Evolutionary conservation across 768 basidiomycete species (phyloP).

Genomic region (Termitomyces sp.): DNA sequence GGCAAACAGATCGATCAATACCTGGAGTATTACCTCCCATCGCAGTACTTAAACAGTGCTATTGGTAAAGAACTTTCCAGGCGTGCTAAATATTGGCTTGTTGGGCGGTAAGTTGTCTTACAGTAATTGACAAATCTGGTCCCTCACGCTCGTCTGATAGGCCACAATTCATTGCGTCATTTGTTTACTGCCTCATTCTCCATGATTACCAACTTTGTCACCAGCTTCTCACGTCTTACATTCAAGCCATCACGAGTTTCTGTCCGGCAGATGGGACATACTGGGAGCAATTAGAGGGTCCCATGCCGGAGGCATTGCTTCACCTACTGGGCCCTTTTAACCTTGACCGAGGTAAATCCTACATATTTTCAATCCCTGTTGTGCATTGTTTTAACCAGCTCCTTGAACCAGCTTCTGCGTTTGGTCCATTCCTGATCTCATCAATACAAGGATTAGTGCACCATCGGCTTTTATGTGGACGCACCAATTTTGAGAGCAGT

Average conservation of each 20-base stretch:
- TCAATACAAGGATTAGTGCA: not conserved
- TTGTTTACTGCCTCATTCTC: not conserved
- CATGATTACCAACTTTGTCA: not conserved
- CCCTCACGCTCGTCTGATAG: not conserved
- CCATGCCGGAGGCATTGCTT: not conserved
- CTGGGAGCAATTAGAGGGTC: not conserved
- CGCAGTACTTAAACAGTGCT: no score
- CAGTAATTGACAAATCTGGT: not conserved
- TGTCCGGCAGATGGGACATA: not conserved
- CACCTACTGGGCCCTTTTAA: not conserved
- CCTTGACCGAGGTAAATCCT: not conserved
- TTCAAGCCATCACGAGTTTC: not conserved
- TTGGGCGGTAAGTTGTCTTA: not conserved
- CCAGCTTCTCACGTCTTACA: not conserved
- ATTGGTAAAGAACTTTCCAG: no score
- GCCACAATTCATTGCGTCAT: not conserved
- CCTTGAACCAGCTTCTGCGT: not conserved
- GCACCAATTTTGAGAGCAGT: not conserved
- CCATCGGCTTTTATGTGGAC: not conserved
- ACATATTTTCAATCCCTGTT: not conserved
- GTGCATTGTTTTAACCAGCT: not conserved
- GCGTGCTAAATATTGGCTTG: constrained; percentile 1
- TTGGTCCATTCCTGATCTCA: not conserved
- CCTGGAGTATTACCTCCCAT: no score
- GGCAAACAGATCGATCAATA: no score